Evolutionary conservation across 108 stramenopile species (phyloP), one percentile per base, ranked within the genome.

Genomic region (Cylindrotheca closterium): DNA sequence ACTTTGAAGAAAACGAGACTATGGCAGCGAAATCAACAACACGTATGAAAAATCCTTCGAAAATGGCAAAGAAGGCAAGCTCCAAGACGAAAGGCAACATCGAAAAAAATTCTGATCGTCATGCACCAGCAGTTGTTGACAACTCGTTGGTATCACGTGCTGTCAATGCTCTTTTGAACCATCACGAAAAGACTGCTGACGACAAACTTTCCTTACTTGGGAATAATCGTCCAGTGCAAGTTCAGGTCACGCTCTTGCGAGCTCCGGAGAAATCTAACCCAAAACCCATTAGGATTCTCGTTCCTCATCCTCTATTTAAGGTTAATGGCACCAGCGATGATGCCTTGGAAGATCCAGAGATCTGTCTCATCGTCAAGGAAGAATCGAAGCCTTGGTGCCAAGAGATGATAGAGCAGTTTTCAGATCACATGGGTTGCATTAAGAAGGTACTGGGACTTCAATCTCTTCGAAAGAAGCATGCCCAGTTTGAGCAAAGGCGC

Each of bases 321-420:
- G 58, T 34, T 19, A 60, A 63, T 48, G 68, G 67, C 21, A 53
- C 70, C 17, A 54, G 53, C 19, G 63, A 69, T 26, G 70, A 59
- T 28, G 51, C 31, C 7, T 31, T 22, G 26, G 79, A 88, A 65
- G 87, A 85, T 31, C 75, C 80, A 3, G 77, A 82, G 28, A 82
- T 94, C 54, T 97, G 96, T 74, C 74, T 97, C 42, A 93, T 97
- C 65, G 94, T 96, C 72, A 97, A 97, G 82, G 93, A 97, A 29
- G 82, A 79, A 30, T 80, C 87, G 54, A 96, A 96, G 70, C 67
- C 76, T 30, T 84, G 79, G 86, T 66, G 94, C 21, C 87, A 96
- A 71, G 87, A 87, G 53, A 70, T 93, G 71, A 79, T 94, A 47
- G 64, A 70, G 27, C 70, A 78, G 42, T 87, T 88, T 51, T 81